These are phyloP conservation scores for Populus simonii DNA, from an alignment of 345 rosid genomes.

Conservation along the genomic window DNA sequence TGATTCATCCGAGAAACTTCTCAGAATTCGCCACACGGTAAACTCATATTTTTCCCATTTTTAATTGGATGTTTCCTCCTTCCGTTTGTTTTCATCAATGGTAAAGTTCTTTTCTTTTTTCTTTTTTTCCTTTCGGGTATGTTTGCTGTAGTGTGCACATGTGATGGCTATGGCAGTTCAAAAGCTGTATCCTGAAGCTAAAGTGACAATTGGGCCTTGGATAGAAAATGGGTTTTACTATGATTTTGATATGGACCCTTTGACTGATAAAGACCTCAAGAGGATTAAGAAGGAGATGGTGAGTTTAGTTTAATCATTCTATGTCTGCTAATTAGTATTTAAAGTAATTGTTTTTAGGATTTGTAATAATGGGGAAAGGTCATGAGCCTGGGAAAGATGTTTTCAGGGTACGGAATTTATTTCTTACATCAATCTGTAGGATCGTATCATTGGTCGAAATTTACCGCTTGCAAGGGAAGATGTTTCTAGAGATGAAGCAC, in stretches of 20 bases:
- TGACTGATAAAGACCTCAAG: conserved; percentile 85
- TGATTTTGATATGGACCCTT: conserved; percentile 88
- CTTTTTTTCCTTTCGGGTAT: neutral
- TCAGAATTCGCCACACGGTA: conserved; percentile 87
- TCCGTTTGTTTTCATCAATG: too few species aligned
- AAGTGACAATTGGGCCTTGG: conserved; percentile 98
- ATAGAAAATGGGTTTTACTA: conserved; percentile 90
- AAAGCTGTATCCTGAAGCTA: conserved; percentile 79
- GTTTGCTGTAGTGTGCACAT: conserved; percentile 73
- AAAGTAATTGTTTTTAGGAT: neutral
- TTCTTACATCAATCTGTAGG: conserved; percentile 70
- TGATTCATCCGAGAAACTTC: conserved; percentile 66
- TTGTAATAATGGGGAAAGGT: neutral
- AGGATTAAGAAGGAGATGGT: conserved; percentile 97
- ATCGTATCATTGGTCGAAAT: conserved; percentile 75
- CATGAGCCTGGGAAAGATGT: conserved; percentile 20
- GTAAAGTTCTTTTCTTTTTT: neutral
- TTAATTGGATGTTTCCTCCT: too few species aligned
- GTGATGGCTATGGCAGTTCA: conserved; percentile 99
- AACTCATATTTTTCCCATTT: too few species aligned
- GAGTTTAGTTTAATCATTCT: conserved; percentile 29
- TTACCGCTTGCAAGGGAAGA: conserved; percentile 87
- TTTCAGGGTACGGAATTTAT: conserved; percentile 46
- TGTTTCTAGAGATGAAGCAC: conserved; percentile 83
- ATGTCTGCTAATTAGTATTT: neutral